These are phyloP conservation scores for Mortierella polycephala DNA, from an alignment of 371 early-diverging fungal species.

Conservation along the genomic window DNA sequence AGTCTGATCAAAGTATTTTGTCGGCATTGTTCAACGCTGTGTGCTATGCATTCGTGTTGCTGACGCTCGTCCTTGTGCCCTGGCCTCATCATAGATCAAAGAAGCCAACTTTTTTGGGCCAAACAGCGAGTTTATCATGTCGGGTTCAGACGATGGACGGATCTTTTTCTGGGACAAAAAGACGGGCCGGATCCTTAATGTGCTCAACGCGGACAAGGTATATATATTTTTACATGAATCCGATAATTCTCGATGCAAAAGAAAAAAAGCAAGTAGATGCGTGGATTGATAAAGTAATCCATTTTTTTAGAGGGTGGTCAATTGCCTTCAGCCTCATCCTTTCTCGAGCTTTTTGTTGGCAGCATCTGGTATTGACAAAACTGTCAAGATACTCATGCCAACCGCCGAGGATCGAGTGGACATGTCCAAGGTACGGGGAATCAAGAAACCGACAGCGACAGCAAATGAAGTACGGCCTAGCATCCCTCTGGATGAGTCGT, in stretches of 20 bases:
- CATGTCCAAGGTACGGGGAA: constrained; percentile 39
- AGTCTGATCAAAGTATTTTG: too few relatives aligned
- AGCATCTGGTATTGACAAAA: constrained; percentile 77
- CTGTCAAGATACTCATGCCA: constrained; percentile 77
- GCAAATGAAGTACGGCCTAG: constrained; percentile 14
- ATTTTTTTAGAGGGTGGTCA: constrained; percentile 12
- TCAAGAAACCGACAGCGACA: constrained; percentile 10
- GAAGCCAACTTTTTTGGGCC: constrained; percentile 83
- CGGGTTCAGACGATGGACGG: constrained; percentile 85
- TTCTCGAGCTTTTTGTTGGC: constrained; percentile 29
- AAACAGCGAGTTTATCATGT: constrained; percentile 75
- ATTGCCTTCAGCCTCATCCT: constrained; percentile 41
- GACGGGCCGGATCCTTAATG: constrained; percentile 69
- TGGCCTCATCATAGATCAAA: constrained; percentile 60
- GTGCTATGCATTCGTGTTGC: constrained; percentile 5
- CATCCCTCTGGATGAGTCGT: neutral
- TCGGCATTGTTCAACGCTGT: too few relatives aligned
- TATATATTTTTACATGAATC: constrained; percentile 49
- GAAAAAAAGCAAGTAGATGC: neutral
- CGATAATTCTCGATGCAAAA: too few relatives aligned
- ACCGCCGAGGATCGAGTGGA: constrained; percentile 50
- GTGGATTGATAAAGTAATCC: neutral
- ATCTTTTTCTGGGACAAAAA: constrained; percentile 81
- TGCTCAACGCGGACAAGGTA: constrained; percentile 70
- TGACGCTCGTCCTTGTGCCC: constrained; percentile 1